Evolutionary conservation across 2,329 filamentous ascomycete genomes (phyloP).

Genomic region (Furcasterigmium sp.): DNA sequence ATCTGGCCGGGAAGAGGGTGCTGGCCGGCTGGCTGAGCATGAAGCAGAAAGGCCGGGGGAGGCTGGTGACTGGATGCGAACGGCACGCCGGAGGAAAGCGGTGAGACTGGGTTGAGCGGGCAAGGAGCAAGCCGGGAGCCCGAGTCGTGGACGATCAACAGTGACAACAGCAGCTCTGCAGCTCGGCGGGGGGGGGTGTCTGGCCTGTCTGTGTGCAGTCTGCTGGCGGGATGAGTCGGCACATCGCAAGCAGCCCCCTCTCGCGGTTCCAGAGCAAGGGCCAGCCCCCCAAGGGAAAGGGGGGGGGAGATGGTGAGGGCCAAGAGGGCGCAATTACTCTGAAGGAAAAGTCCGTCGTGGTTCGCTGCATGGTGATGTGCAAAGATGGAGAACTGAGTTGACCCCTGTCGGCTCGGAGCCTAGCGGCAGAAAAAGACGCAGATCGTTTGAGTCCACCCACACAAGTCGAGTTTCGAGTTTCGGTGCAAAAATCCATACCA

Average conservation of each 20-base stretch:
- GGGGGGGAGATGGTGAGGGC: not conserved
- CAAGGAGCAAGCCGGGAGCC: not conserved
- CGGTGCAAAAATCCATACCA: not conserved
- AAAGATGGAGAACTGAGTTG: not conserved
- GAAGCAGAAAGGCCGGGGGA: not conserved
- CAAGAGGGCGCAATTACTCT: not conserved
- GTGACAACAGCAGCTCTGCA: not conserved
- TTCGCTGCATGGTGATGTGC: not conserved
- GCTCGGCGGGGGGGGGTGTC: not conserved
- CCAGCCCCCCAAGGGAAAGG: too few relatives aligned
- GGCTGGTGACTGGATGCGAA: not conserved
- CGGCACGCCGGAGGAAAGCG: too few relatives aligned
- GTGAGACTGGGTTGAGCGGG: not conserved
- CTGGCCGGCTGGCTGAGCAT: too few relatives aligned
- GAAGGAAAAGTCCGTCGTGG: not conserved
- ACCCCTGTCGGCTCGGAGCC: not conserved
- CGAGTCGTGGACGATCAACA: not conserved
- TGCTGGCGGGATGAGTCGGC: not conserved
- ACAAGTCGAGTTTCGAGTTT: not conserved
- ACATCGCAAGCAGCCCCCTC: slow-evolving; percentile 1
- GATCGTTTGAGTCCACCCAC: not conserved
- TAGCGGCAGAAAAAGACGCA: not conserved
- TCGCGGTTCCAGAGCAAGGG: too few relatives aligned
- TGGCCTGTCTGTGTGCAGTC: too few relatives aligned
- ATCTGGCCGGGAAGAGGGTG: too few relatives aligned